phyloP scores from a whole-genome alignment of 2,329 filamentous ascomycete genomes.

The Fusarium citri region DNA sequence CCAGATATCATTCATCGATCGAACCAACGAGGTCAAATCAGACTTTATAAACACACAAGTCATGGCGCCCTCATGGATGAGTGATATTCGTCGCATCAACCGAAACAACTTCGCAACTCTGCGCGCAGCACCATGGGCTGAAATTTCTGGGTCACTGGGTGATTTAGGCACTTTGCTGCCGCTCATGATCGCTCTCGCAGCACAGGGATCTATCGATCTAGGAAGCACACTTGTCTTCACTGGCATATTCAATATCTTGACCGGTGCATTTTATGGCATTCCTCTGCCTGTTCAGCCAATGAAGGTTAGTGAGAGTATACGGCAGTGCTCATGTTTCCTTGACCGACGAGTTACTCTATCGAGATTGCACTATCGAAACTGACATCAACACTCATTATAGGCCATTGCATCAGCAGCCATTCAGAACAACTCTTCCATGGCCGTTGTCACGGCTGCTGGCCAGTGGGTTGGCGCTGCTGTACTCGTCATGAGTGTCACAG shows the following conservation, averaged over 20 bases:
- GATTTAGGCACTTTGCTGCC: conserved; percentile 92
- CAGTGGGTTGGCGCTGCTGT: conserved; percentile 78
- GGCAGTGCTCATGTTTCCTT: background rate
- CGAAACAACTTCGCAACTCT: conserved; percentile 63
- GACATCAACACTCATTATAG: conserved; percentile 49
- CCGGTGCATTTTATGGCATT: conserved; percentile 85
- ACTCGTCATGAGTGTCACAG: conserved; percentile 80
- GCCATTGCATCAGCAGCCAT: conserved; percentile 94
- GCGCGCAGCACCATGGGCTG: conserved; percentile 64
- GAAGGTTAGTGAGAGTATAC: conserved; percentile 60
- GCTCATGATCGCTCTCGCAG: conserved; percentile 85
- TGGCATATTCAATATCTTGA: conserved; percentile 86
- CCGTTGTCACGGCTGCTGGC: conserved; percentile 83
- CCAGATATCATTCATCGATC: background rate
- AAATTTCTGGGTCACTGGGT: conserved; percentile 88
- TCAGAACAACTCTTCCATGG: conserved; percentile 60
- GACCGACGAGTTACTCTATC: background rate
- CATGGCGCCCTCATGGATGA: conserved; percentile 46
- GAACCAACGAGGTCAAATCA: background rate
- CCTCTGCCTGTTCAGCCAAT: conserved; percentile 93
- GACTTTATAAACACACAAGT: background rate
- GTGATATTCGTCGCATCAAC: conserved; percentile 50
- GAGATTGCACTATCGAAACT: background rate
- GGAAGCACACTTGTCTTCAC: conserved; percentile 89
- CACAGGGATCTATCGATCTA: conserved; percentile 82